phyloP scores from a whole-genome alignment of 1,284 basidiomycete species.

The Phylloboletellus chloephorus region DNA sequence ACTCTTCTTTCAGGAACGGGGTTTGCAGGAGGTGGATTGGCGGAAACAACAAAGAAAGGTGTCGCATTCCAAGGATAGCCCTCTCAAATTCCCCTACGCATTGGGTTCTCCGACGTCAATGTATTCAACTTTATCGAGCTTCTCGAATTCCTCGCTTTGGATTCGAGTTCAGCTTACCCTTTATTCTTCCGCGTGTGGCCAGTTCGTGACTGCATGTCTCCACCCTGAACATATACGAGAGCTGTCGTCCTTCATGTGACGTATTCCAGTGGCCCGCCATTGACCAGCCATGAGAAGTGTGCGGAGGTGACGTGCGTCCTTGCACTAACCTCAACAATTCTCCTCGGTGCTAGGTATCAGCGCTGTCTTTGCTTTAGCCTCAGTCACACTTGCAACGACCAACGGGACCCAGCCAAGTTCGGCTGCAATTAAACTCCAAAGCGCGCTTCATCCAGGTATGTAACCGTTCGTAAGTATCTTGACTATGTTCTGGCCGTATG shows the following conservation, averaged over 20 bases:
- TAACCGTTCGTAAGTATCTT: neutral
- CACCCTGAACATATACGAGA: neutral
- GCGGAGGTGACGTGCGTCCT: neutral
- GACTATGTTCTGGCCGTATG: neutral
- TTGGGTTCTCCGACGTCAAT: slow-evolving; percentile 1
- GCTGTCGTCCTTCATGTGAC: neutral
- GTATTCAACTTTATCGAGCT: slow-evolving; percentile 1
- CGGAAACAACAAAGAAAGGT: slow-evolving; percentile 72
- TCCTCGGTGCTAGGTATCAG: neutral
- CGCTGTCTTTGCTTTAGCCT: neutral
- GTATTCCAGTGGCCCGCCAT: neutral
- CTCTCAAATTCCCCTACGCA: slow-evolving; percentile 1
- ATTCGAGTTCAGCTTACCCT: neutral
- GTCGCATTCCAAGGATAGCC: slow-evolving; percentile 70
- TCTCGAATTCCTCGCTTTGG: neutral
- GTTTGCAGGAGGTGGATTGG: slow-evolving; percentile 84
- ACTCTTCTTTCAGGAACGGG: slow-evolving; percentile 61
- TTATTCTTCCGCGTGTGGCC: neutral
- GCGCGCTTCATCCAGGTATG: slow-evolving; percentile 26
- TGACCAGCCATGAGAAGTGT: neutral
- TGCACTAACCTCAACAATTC: neutral
- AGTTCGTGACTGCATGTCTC: neutral
- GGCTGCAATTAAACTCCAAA: slow-evolving; percentile 37
- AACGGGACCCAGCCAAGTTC: slow-evolving; percentile 25
- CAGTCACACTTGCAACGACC: neutral